phyloP scores from a whole-genome alignment of 169 alveolate genomes.

The Plasmodium vivax region DNA sequence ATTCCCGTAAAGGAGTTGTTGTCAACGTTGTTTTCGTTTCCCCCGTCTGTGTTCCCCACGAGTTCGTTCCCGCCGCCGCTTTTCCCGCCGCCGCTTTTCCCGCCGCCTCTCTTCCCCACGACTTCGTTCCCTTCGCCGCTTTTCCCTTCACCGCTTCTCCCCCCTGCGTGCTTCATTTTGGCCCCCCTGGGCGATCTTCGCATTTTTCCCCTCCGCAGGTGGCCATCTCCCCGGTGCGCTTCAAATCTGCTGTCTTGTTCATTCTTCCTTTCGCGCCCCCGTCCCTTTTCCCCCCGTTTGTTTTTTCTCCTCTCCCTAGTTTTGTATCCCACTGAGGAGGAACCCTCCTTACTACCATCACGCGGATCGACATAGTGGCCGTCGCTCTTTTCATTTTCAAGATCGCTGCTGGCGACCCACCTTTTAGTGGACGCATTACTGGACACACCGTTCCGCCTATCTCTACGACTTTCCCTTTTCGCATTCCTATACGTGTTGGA shows the following conservation, averaged over 20 bases:
- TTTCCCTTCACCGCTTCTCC: background rate
- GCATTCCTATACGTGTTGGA: background rate
- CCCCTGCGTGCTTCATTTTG: background rate
- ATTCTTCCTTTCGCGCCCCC: background rate
- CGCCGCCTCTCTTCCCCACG: background rate
- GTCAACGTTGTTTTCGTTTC: background rate
- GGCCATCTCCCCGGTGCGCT: background rate
- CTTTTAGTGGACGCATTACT: background rate
- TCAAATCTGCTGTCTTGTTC: background rate
- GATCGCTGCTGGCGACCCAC: background rate
- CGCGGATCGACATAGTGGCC: background rate
- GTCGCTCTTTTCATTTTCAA: background rate
- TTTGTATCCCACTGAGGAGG: background rate
- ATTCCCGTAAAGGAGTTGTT: constrained; percentile 41
- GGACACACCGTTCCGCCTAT: background rate
- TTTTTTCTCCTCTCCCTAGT: background rate
- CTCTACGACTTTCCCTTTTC: background rate
- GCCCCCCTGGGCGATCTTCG: background rate
- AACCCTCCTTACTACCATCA: background rate
- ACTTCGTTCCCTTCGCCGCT: too few species aligned
- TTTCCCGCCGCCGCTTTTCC: too few species aligned
- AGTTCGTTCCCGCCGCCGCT: background rate
- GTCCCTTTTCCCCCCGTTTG: background rate
- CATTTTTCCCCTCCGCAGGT: background rate
- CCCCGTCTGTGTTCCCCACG: background rate